These are phyloP conservation scores for Fraxinus albicans DNA, from an alignment of 305 asterid species.

Conservation along the genomic window DNA sequence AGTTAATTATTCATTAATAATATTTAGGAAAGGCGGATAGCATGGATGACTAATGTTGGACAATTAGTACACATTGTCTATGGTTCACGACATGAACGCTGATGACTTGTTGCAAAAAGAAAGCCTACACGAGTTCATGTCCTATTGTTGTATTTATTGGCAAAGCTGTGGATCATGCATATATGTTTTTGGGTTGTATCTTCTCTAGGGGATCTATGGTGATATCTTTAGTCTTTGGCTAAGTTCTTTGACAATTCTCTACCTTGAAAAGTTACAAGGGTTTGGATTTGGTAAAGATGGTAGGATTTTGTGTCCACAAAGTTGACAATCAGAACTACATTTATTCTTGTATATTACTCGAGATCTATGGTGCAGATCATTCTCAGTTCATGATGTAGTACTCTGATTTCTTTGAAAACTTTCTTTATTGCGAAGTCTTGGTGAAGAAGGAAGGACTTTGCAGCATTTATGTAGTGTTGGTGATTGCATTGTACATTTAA, in stretches of 20 bases:
- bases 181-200: neutral
- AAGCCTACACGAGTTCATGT: neutral
- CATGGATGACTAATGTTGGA: neutral
- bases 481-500: neutral
- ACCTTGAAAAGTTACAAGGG: neutral
- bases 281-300: neutral
- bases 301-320: neutral
- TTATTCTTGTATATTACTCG: neutral
- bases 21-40: neutral
- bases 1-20: neutral
- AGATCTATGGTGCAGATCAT: neutral
- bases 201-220: neutral
- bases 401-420: neutral
- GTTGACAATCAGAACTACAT: neutral
- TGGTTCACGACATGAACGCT: slow-evolving; percentile 10
- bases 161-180: neutral
- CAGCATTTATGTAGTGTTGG: neutral
- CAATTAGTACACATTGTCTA: neutral
- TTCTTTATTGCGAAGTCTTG: neutral
- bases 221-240: neutral
- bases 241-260: neutral
- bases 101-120: slow-evolving; percentile 7
- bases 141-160: neutral
- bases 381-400: neutral
- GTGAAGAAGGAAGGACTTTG: neutral